phyloP scores from a whole-genome alignment of 176 grass and related monocot genomes.

The Rhynchospora tenuis region DNA sequence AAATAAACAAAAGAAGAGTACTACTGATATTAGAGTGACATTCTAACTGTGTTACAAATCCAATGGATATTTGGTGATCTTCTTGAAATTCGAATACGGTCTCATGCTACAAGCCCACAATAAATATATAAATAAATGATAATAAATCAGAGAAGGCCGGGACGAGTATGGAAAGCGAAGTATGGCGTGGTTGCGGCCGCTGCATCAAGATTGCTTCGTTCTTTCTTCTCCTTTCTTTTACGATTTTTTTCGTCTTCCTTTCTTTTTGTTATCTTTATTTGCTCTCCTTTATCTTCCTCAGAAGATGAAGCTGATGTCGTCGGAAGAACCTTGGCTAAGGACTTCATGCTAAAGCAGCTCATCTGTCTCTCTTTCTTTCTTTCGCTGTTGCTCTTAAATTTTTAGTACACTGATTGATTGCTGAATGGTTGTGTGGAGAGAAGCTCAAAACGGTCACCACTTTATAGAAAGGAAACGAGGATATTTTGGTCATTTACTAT shows the following conservation, averaged over 20 bases:
- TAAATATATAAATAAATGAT: neutral
- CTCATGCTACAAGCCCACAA: neutral
- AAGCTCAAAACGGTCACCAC: neutral
- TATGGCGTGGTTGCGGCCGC: conserved; percentile 2
- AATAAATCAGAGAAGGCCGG: neutral
- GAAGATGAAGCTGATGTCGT: neutral
- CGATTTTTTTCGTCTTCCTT: neutral
- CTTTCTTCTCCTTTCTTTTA: conserved; percentile 10
- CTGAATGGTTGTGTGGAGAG: neutral
- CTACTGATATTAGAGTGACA: neutral
- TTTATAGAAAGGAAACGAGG: neutral
- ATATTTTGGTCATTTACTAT: too few relatives aligned
- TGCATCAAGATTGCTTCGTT: conserved; percentile 3
- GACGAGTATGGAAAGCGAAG: conserved; percentile 15
- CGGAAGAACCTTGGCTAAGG: conserved; percentile 13
- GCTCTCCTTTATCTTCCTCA: neutral
- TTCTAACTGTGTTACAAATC: neutral
- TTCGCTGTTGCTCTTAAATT: neutral
- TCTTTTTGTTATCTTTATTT: neutral
- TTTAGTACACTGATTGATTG: neutral
- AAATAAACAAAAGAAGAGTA: neutral
- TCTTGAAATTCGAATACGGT: neutral
- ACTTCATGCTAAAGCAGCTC: conserved; percentile 10
- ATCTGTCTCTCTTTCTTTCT: neutral
- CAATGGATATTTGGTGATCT: neutral